Conservation (phyloP, 805 yeast species). For the Wickerhamiella lipophila region DNA sequence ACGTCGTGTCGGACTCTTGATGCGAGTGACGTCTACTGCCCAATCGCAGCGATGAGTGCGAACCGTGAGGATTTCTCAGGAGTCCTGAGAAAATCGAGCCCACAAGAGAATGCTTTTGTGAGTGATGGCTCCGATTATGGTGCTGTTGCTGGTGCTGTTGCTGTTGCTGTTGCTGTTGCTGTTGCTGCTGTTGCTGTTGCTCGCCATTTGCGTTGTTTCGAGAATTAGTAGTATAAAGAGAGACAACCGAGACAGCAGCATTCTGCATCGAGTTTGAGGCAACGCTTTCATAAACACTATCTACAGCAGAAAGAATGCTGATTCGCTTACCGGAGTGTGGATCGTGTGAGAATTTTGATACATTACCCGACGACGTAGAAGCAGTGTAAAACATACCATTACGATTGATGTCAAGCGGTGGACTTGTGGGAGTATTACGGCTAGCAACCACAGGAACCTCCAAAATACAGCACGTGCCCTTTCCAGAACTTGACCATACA, state of each 20-base stretch:
- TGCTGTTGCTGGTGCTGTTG: background rate
- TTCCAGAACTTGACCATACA: slow-evolving; percentile 21
- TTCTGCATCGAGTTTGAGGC: background rate
- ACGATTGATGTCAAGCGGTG: background rate
- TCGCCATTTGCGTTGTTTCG: background rate
- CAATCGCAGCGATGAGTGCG: background rate
- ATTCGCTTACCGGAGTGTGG: background rate
- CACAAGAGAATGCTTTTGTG: background rate
- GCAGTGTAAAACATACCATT: slow-evolving; percentile 9
- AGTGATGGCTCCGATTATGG: background rate
- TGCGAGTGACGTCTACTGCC: background rate
- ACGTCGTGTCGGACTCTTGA: background rate
- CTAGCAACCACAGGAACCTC: slow-evolving; percentile 15
- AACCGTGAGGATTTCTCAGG: background rate
- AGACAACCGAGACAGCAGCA: background rate
- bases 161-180: too few species aligned
- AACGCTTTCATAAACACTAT: background rate
- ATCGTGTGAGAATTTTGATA: background rate
- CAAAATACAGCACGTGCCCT: slow-evolving; percentile 17
- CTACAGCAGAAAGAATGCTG: background rate
- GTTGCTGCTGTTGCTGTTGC: too few species aligned
- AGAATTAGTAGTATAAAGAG: background rate
- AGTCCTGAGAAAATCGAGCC: slow-evolving; percentile 1
- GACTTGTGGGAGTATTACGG: background rate
- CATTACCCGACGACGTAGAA: slow-evolving; percentile 6